phyloP scores from a whole-genome alignment of 345 rosid genomes.

The Stellera chamaejasme region DNA sequence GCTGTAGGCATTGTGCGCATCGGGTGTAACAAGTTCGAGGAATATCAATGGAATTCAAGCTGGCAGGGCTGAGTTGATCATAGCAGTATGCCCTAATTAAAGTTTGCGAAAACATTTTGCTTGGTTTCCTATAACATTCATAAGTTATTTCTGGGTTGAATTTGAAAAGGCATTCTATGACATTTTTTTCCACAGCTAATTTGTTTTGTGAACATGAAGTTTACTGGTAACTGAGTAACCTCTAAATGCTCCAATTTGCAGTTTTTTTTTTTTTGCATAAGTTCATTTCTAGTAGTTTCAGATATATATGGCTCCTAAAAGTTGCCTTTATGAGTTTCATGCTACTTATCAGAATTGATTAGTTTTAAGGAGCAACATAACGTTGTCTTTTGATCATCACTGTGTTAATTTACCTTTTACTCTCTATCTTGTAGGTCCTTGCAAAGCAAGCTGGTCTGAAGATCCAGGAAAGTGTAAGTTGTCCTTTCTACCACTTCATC shows the following conservation, averaged over 20 bases:
- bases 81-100: constrained; percentile 47
- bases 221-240: too few relatives aligned
- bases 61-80: constrained; percentile 88
- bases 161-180: too few relatives aligned
- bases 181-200: too few relatives aligned
- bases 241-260: too few relatives aligned
- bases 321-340: too few relatives aligned
- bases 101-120: constrained; percentile 9
- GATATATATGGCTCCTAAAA: too few relatives aligned
- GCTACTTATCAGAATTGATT: too few relatives aligned
- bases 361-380: too few relatives aligned
- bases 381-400: neutral
- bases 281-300: too few relatives aligned
- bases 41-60: constrained; percentile 75
- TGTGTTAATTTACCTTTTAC: neutral
- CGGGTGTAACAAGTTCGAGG: constrained; percentile 57
- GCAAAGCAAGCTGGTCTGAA: constrained; percentile 92
- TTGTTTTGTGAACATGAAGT: too few relatives aligned
- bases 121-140: neutral
- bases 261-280: too few relatives aligned
- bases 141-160: too few relatives aligned
- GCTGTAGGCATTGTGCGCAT: constrained; percentile 65
- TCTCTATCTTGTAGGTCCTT: constrained; percentile 50
- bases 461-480: constrained; percentile 81
- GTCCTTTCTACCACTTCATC: neutral